phyloP scores from a whole-genome alignment of 169 alveolate species.

The Plasmodium gonderi region DNA sequence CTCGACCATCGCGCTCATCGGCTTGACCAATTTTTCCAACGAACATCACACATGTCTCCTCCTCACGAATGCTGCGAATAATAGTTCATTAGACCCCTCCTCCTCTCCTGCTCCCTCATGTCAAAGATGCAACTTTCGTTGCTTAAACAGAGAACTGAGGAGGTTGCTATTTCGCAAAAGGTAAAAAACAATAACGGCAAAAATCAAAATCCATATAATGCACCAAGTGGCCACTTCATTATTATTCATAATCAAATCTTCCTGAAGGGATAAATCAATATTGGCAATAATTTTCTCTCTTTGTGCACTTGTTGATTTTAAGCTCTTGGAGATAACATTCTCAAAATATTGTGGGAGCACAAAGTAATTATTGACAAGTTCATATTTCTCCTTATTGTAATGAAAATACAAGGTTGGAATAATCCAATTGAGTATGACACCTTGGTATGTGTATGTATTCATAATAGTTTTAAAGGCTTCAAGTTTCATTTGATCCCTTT shows the following conservation, averaged over 20 bases:
- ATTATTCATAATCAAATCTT: conserved; percentile 67
- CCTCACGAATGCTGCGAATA: not conserved
- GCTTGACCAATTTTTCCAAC: too few species aligned
- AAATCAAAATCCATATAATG: conserved; percentile 46
- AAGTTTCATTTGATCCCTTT: conserved; percentile 6
- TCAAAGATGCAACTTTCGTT: conserved; percentile 14
- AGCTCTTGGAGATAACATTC: conserved; percentile 43
- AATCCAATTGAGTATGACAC: conserved; percentile 57
- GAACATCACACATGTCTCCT: too few species aligned
- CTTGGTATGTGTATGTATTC: conserved; percentile 58
- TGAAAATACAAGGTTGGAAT: conserved; percentile 59
- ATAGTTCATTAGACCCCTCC: not conserved
- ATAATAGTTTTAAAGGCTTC: conserved; percentile 50
- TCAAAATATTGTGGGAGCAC: conserved; percentile 71
- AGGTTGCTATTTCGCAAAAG: conserved; percentile 34
- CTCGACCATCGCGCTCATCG: too few species aligned
- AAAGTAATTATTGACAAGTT: conserved; percentile 33
- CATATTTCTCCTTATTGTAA: conserved; percentile 57
- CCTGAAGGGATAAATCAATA: conserved; percentile 66
- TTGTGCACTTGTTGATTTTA: conserved; percentile 64
- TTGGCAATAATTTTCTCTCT: conserved; percentile 71
- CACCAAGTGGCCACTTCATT: conserved; percentile 63
- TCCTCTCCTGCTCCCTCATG: not conserved
- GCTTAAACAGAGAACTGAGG: conserved; percentile 1
- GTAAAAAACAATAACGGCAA: conserved; percentile 32